Evolutionary conservation across 306 rosid species (phyloP).

Genomic region (Fagus crenata): DNA sequence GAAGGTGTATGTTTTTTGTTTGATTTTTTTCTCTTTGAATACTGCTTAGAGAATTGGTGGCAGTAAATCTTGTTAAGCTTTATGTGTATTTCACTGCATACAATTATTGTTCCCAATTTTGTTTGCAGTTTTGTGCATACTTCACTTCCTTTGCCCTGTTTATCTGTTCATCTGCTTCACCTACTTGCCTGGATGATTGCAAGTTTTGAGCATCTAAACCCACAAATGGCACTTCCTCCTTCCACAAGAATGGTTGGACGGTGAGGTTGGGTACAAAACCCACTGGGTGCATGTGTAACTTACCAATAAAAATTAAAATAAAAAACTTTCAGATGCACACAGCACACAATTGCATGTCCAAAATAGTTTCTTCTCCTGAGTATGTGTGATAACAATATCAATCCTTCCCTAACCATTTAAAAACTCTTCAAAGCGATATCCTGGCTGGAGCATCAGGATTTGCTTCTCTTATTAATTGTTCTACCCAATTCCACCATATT

Average conservation of each 20-base stretch:
- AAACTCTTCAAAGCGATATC: background rate
- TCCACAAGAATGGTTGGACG: too few relatives aligned
- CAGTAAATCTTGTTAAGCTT: background rate
- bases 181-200: conserved; percentile 3
- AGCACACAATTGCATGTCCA: background rate
- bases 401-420: background rate
- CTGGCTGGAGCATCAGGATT: background rate
- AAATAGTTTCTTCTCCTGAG: background rate
- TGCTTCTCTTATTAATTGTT: background rate
- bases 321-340: background rate
- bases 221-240: background rate
- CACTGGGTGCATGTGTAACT: too few relatives aligned
- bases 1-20: conserved; percentile 46
- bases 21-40: background rate
- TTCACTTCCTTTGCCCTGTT: background rate
- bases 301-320: too few relatives aligned
- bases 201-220: background rate
- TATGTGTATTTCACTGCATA: background rate
- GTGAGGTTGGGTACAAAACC: too few relatives aligned
- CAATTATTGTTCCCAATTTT: background rate
- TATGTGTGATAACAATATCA: conserved; percentile 2
- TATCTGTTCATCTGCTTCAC: conserved; percentile 1
- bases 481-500: background rate
- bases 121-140: background rate
- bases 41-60: conserved; percentile 9